Percentiles rank a stretch among this genome's conserved stretches.
These are phyloP conservation scores for Cystoisospora suis DNA, from an alignment of 169 alveolate genomes.

Conservation along the genomic window DNA sequence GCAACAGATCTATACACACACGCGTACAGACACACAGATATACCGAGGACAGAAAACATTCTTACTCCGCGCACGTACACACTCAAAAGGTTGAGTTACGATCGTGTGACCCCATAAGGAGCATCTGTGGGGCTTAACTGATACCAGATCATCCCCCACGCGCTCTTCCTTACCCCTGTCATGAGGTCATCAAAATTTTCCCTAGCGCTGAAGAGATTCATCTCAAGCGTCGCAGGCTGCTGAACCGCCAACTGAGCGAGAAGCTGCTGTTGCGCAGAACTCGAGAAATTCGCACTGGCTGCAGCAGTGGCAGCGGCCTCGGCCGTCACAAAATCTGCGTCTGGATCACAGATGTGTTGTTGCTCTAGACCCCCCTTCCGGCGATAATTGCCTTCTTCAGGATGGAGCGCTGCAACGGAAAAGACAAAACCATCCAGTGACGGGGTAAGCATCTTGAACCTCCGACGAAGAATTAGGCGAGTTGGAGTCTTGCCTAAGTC, in stretches of 20 bases:
- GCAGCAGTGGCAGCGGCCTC: conserved; percentile 60
- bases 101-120: too few relatives aligned
- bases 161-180: conserved; percentile 28
- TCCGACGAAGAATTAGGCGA: too few relatives aligned
- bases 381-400: conserved; percentile 68
- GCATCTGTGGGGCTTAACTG: too few relatives aligned
- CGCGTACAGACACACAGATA: too few relatives aligned
- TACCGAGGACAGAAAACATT: too few relatives aligned
- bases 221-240: conserved; percentile 55
- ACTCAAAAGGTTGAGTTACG: too few relatives aligned
- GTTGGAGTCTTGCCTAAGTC: too few relatives aligned
- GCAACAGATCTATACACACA: too few relatives aligned
- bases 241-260: conserved; percentile 46
- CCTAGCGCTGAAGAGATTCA: conserved; percentile 57
- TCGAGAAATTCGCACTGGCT: neutral
- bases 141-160: neutral
- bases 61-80: too few relatives aligned
- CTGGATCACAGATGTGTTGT: conserved; percentile 77
- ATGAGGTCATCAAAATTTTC: conserved; percentile 55
- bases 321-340: conserved; percentile 45
- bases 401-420: conserved; percentile 44
- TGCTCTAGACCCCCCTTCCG: conserved; percentile 73
- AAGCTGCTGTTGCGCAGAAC: conserved; percentile 41
- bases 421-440: neutral
- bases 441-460: too few relatives aligned